phyloP scores from a whole-genome alignment of 2,329 filamentous ascomycete genomes.

The Dactylella cylindrospora region DNA sequence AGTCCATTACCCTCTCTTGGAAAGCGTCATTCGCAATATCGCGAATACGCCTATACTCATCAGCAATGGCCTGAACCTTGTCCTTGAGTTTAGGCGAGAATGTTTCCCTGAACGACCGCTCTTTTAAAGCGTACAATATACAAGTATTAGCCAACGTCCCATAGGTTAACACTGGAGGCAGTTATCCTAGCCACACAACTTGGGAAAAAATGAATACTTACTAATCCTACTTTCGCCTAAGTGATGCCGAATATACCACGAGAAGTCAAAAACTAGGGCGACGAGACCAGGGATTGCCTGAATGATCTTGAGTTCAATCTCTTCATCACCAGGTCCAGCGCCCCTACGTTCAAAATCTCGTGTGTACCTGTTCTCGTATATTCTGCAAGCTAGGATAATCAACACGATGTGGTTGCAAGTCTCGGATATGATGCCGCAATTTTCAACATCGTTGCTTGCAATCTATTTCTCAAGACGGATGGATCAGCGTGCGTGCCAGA shows the following conservation, averaged over 20 bases:
- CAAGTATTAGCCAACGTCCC: neutral
- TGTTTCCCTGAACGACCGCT: slow-evolving; percentile 21
- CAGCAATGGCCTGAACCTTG: slow-evolving; percentile 23
- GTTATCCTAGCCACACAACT: neutral
- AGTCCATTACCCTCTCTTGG: slow-evolving; percentile 38
- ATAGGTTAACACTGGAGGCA: no score
- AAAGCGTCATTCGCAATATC: slow-evolving; percentile 38
- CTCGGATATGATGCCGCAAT: slow-evolving; percentile 17
- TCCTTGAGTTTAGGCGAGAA: slow-evolving; percentile 31
- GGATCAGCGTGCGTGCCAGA: no score
- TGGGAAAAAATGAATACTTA: neutral
- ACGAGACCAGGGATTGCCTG: slow-evolving; percentile 31
- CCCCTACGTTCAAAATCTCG: neutral
- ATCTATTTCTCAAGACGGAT: slow-evolving; percentile 8
- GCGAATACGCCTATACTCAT: slow-evolving; percentile 14
- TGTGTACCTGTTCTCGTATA: slow-evolving; percentile 30
- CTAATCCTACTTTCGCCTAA: slow-evolving; percentile 37
- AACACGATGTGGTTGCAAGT: slow-evolving; percentile 15
- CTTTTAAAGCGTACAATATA: neutral
- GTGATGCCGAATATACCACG: slow-evolving; percentile 29
- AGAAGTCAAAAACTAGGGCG: slow-evolving; percentile 32
- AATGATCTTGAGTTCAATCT: slow-evolving; percentile 32
- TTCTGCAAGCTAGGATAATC: slow-evolving; percentile 10
- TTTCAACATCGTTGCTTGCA: slow-evolving; percentile 15
- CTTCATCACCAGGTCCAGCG: slow-evolving; percentile 7